Percentiles rank a stretch among this genome's conserved stretches.
These are phyloP conservation scores for Backusella sp. DNA, from an alignment of 192 early-diverging fungal species.

Conservation along the genomic window DNA sequence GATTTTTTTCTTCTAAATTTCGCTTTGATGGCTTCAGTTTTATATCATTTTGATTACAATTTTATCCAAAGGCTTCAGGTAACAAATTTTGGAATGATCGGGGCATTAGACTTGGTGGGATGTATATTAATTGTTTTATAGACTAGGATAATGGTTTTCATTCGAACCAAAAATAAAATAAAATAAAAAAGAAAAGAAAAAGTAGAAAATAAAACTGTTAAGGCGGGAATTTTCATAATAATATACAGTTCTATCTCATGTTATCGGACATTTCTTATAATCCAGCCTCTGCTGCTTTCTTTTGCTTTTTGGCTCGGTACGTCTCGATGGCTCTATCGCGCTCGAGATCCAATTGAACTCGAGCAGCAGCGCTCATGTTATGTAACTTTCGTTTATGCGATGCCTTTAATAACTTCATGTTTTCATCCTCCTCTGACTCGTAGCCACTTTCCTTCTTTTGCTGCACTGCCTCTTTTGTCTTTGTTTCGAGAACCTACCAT, in stretches of 20 bases:
- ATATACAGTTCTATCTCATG: background rate
- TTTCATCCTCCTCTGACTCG: conserved; percentile 37
- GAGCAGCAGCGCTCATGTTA: conserved; percentile 45
- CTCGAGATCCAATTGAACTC: conserved; percentile 48
- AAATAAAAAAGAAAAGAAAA: background rate
- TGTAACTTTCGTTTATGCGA: conserved; percentile 36
- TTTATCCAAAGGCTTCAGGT: background rate
- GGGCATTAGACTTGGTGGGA: background rate
- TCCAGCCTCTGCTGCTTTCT: conserved; percentile 30
- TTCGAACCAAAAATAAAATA: background rate
- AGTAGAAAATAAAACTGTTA: background rate
- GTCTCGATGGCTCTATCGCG: conserved; percentile 48
- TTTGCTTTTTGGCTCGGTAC: conserved; percentile 52
- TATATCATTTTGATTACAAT: conserved; percentile 8
- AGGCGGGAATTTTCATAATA: background rate
- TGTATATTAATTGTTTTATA: background rate
- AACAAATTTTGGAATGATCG: conserved; percentile 1
- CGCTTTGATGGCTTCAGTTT: background rate
- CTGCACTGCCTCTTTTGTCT: background rate
- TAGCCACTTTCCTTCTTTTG: conserved; percentile 29
- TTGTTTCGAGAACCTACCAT: background rate
- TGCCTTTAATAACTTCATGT: conserved; percentile 40
- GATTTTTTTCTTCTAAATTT: background rate
- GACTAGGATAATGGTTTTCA: background rate
- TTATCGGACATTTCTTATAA: conserved; percentile 10